These are phyloP conservation scores for Diaporthe australafricana DNA, from an alignment of 2,329 filamentous ascomycete genomes.

Conservation along the genomic window DNA sequence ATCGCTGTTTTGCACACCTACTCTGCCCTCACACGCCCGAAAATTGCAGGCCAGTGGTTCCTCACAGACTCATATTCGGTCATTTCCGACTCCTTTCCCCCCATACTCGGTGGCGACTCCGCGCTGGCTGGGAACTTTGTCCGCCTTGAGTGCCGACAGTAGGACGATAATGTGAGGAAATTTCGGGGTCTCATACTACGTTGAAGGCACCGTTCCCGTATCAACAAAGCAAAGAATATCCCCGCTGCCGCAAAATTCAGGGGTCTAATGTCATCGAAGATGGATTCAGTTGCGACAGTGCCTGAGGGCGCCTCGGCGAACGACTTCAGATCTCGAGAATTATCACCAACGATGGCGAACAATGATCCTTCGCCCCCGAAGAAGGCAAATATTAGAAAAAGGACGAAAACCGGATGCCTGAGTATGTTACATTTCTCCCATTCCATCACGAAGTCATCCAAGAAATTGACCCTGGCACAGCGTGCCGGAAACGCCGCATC, in stretches of 20 bases:
- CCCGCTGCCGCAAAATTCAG: background rate
- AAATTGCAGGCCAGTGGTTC: background rate
- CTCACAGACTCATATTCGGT: background rate
- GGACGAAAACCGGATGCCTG: slow-evolving; percentile 93
- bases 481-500: slow-evolving; percentile 93
- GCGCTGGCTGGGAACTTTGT: slow-evolving; percentile 10
- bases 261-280: background rate
- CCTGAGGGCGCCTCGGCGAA: slow-evolving; percentile 38
- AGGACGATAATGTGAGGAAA: slow-evolving; percentile 29
- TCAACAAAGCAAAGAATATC: background rate
- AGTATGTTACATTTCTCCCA: slow-evolving; percentile 66
- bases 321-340: slow-evolving; percentile 46
- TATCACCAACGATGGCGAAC: slow-evolving; percentile 49
- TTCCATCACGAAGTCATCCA: background rate
- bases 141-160: slow-evolving; percentile 1
- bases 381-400: slow-evolving; percentile 67
- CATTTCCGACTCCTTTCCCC: slow-evolving; percentile 1
- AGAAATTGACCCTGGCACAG: slow-evolving; percentile 55
- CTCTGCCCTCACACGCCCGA: slow-evolving; percentile 7
- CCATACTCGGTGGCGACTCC: background rate
- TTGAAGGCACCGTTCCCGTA: background rate
- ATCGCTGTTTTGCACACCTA: slow-evolving; percentile 35
- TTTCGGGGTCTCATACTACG: background rate
- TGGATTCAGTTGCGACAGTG: slow-evolving; percentile 27
- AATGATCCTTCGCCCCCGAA: slow-evolving; percentile 58